Evolutionary conservation across 768 basidiomycete genomes (phyloP).

Genomic region (Boletus vinaceobasis): DNA sequence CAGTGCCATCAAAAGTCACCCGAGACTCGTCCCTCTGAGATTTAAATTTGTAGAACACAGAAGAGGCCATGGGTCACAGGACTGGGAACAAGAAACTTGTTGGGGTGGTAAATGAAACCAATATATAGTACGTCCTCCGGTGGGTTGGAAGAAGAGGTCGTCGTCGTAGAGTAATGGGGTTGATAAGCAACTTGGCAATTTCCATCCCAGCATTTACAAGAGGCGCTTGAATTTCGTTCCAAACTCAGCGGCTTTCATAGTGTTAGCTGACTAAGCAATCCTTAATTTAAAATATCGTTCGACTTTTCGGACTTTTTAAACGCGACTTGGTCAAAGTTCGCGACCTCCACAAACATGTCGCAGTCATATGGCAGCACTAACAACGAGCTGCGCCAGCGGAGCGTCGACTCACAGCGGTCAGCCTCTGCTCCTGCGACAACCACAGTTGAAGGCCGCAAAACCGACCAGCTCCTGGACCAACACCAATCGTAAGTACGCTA

Average conservation of each 20-base stretch:
- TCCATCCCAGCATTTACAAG: slow-evolving; percentile 3
- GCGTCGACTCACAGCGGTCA: slow-evolving; percentile 18
- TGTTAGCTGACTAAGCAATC: slow-evolving; percentile 16
- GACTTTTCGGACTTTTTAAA: slow-evolving; percentile 9
- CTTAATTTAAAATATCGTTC: slow-evolving; percentile 13
- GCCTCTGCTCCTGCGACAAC: slow-evolving; percentile 26
- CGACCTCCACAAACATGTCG: slow-evolving; percentile 21
- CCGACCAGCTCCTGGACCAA: slow-evolving; percentile 69
- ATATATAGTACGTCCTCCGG: slow-evolving; percentile 24
- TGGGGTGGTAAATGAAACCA: slow-evolving; percentile 8
- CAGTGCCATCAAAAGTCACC: slow-evolving; percentile 97
- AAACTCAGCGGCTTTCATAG: slow-evolving; percentile 5
- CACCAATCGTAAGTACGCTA: slow-evolving; percentile 51
- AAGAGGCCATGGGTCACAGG: slow-evolving; percentile 65
- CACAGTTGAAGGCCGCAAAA: slow-evolving; percentile 69
- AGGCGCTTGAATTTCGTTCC: slow-evolving; percentile 19
- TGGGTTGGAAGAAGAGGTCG: slow-evolving; percentile 5
- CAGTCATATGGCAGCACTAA: slow-evolving; percentile 26
- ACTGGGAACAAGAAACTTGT: slow-evolving; percentile 11
- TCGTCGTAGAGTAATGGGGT: slow-evolving; percentile 15
- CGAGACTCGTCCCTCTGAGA: slow-evolving; percentile 92
- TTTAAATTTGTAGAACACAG: slow-evolving; percentile 98
- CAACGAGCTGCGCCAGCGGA: slow-evolving; percentile 31
- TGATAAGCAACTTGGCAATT: slow-evolving; percentile 3
- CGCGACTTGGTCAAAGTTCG: background rate